phyloP scores from a whole-genome alignment of 805 yeast species.

The Suhomyces sp. region DNA sequence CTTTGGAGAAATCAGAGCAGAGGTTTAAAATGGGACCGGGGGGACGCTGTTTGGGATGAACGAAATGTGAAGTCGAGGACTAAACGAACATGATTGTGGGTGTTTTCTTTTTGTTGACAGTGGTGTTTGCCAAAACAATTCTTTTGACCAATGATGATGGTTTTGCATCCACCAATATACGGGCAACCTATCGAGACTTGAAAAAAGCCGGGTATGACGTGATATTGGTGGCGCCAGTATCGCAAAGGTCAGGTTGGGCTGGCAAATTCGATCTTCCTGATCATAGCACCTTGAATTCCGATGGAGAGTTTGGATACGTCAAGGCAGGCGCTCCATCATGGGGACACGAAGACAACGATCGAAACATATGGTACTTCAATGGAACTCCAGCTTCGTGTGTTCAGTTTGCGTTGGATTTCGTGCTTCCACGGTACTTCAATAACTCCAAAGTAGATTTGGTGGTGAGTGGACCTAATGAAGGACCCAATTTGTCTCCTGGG shows the following conservation, averaged over 20 bases:
- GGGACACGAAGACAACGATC: conserved; percentile 47
- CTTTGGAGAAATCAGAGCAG: too few relatives aligned
- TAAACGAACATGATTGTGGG: too few relatives aligned
- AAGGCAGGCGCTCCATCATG: conserved; percentile 51
- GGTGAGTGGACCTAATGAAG: conserved; percentile 31
- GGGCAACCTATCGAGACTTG: conserved; percentile 52
- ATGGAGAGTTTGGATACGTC: conserved; percentile 49
- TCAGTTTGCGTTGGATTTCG: conserved; percentile 27
- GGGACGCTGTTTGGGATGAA: too few relatives aligned
- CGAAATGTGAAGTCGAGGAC: too few relatives aligned
- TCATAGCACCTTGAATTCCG: conserved; percentile 34
- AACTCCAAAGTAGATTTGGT: conserved; percentile 25
- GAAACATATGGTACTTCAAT: conserved; percentile 29
- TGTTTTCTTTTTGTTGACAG: conserved; percentile 3
- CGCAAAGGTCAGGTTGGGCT: conserved; percentile 53
- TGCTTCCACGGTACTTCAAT: conserved; percentile 19
- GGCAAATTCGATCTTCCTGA: conserved; percentile 49
- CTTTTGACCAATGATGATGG: conserved; percentile 57
- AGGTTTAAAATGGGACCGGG: too few relatives aligned
- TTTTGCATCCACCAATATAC: conserved; percentile 56
- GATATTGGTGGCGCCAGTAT: conserved; percentile 50
- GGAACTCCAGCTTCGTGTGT: conserved; percentile 29
- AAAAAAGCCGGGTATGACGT: conserved; percentile 48
- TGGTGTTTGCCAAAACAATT: conserved; percentile 33
- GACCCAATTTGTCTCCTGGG: conserved; percentile 28